Evolutionary conservation across 2,329 filamentous ascomycete species (phyloP).

Genomic region (Talaromyces verruculosus): DNA sequence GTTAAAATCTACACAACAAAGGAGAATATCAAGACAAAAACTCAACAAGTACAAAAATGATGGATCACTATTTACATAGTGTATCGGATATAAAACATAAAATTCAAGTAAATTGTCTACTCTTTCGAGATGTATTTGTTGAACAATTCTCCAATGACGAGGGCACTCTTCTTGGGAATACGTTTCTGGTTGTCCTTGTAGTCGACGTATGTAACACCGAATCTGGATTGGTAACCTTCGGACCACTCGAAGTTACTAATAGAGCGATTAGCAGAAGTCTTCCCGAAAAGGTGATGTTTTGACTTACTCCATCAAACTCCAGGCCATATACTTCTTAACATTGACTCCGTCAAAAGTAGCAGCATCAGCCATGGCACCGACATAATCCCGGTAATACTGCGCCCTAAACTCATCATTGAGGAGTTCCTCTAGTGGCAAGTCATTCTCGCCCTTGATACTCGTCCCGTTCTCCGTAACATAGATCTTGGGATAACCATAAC

Average conservation of each 20-base stretch:
- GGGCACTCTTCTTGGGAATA: slow-evolving; percentile 80
- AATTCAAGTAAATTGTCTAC: slow-evolving; percentile 27
- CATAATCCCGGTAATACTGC: slow-evolving; percentile 75
- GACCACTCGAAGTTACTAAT: slow-evolving; percentile 81
- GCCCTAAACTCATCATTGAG: slow-evolving; percentile 79
- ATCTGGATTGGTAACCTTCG: slow-evolving; percentile 85
- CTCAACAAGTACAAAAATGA: background rate
- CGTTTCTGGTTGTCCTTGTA: slow-evolving; percentile 76
- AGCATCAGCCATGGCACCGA: slow-evolving; percentile 73
- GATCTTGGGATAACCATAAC: slow-evolving; percentile 74
- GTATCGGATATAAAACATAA: background rate
- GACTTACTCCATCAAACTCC: slow-evolving; percentile 77
- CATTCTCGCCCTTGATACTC: slow-evolving; percentile 78
- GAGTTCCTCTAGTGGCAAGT: slow-evolving; percentile 67
- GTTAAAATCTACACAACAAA: background rate
- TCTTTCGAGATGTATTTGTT: slow-evolving; percentile 66
- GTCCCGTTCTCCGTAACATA: slow-evolving; percentile 90
- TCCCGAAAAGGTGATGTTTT: background rate
- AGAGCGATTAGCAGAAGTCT: background rate
- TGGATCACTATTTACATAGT: slow-evolving; percentile 4
- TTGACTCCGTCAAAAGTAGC: slow-evolving; percentile 71
- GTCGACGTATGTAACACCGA: slow-evolving; percentile 81
- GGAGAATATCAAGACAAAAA: background rate
- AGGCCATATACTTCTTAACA: slow-evolving; percentile 77
- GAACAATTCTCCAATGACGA: slow-evolving; percentile 69